phyloP scores from a whole-genome alignment of 2,329 filamentous ascomycete species.

The Aspergillus texensis region DNA sequence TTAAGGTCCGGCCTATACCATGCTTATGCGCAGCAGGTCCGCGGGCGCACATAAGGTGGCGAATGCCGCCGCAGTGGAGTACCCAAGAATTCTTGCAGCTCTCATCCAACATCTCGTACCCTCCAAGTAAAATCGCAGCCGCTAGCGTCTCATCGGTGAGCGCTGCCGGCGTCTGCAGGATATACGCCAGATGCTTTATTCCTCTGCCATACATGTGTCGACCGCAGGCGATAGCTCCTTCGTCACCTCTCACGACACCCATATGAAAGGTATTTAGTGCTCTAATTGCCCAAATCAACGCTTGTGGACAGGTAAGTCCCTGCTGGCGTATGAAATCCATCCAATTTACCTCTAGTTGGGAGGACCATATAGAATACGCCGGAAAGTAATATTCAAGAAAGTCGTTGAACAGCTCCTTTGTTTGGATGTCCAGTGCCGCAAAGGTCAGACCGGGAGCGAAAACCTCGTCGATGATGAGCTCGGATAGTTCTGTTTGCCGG shows the following conservation, averaged over 20 bases:
- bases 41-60: constrained; percentile 12
- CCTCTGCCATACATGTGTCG: constrained; percentile 18
- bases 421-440: constrained; percentile 11
- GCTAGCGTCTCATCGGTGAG: constrained; percentile 16
- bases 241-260: constrained; percentile 2
- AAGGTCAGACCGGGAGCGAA: constrained; percentile 10
- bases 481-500: background rate
- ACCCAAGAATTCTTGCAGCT: constrained; percentile 13
- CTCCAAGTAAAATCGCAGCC: constrained; percentile 13
- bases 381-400: constrained; percentile 14
- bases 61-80: constrained; percentile 12
- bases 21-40: constrained; percentile 13
- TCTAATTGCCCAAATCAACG: constrained; percentile 15
- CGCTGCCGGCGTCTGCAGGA: constrained; percentile 6
- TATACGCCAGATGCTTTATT: constrained; percentile 5
- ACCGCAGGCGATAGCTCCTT: constrained; percentile 5
- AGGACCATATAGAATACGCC: background rate
- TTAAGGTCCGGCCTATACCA: constrained; percentile 16
- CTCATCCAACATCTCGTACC: constrained; percentile 18
- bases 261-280: constrained; percentile 15
- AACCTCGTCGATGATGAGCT: constrained; percentile 9
- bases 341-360: constrained; percentile 11
- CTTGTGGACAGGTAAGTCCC: constrained; percentile 6
- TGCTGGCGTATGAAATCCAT: constrained; percentile 16
- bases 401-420: constrained; percentile 11